Percentiles rank a stretch among this genome's conserved stretches.
Conservation (phyloP, 768 basidiomycete genomes). For the Filobasidium wieringae region DNA sequence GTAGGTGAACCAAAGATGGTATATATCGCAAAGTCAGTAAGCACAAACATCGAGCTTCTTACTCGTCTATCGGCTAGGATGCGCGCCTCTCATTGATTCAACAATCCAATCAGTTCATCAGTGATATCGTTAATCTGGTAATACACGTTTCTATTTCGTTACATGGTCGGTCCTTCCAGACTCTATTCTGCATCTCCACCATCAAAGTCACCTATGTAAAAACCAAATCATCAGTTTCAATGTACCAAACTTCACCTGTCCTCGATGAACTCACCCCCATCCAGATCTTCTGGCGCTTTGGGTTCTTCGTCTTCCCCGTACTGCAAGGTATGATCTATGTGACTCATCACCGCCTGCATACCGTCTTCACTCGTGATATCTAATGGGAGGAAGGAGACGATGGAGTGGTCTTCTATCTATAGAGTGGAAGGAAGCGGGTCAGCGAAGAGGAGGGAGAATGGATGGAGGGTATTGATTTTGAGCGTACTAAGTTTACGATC, state of each 20-base stretch:
- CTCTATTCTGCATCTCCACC: not conserved
- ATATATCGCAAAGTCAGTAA: no score
- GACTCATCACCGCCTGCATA: slow-evolving; percentile 76
- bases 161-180: no score
- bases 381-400: slow-evolving; percentile 91
- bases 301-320: slow-evolving; percentile 98
- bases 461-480: not conserved
- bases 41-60: no score
- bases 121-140: no score
- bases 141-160: no score
- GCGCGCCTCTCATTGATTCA: no score
- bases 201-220: not conserved
- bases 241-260: not conserved
- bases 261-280: slow-evolving; percentile 45
- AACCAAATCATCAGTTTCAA: not conserved
- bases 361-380: slow-evolving; percentile 84
- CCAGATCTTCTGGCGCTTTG: slow-evolving; percentile 88
- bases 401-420: slow-evolving; percentile 95
- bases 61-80: no score
- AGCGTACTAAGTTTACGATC: slow-evolving; percentile 75
- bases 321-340: slow-evolving; percentile 97
- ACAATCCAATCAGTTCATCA: no score
- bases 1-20: no score
- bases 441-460: not conserved
- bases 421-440: not conserved